These are phyloP conservation scores for Aspergillus conjunctus DNA, from an alignment of 495 filamentous ascomycete species.

Conservation along the genomic window DNA sequence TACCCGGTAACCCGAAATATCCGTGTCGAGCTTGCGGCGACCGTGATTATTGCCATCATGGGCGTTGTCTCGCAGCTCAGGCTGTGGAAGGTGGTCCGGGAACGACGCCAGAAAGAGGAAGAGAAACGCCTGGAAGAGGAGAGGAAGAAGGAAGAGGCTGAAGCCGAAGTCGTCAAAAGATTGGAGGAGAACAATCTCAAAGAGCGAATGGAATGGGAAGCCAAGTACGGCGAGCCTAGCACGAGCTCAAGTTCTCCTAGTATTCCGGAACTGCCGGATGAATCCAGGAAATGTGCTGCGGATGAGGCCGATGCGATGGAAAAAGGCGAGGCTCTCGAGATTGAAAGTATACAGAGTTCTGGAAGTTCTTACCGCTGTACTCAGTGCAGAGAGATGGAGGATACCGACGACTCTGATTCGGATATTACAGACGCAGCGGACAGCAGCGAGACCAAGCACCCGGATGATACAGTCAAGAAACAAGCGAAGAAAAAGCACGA, in stretches of 20 bases:
- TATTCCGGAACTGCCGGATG: conserved; percentile 37
- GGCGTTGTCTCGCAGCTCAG: conserved; percentile 83
- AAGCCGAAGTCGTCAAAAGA: conserved; percentile 66
- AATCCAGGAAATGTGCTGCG: conserved; percentile 28
- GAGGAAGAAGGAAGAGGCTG: conserved; percentile 64
- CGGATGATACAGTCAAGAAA: conserved; percentile 9
- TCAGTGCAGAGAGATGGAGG: conserved; percentile 29
- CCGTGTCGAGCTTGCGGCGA: conserved; percentile 78
- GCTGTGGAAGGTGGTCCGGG: conserved; percentile 84
- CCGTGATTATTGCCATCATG: conserved; percentile 69
- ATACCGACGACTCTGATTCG: conserved; percentile 28
- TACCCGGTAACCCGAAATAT: conserved; percentile 90
- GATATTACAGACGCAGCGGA: conserved; percentile 15
- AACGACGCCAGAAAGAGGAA: conserved; percentile 64
- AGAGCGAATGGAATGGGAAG: conserved; percentile 80
- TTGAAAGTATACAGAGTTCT: conserved; percentile 36
- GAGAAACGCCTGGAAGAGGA: conserved; percentile 57
- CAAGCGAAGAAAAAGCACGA: background rate
- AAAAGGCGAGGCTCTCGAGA: conserved; percentile 42
- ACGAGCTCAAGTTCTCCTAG: conserved; percentile 16
- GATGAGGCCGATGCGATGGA: conserved; percentile 27
- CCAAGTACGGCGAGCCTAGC: conserved; percentile 59
- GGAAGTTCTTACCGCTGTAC: conserved; percentile 28
- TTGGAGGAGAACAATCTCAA: conserved; percentile 67
- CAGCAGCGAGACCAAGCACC: conserved; percentile 18